Conservation (phyloP, 768 basidiomycete species). For the Psilocybe cyanescens region DNA sequence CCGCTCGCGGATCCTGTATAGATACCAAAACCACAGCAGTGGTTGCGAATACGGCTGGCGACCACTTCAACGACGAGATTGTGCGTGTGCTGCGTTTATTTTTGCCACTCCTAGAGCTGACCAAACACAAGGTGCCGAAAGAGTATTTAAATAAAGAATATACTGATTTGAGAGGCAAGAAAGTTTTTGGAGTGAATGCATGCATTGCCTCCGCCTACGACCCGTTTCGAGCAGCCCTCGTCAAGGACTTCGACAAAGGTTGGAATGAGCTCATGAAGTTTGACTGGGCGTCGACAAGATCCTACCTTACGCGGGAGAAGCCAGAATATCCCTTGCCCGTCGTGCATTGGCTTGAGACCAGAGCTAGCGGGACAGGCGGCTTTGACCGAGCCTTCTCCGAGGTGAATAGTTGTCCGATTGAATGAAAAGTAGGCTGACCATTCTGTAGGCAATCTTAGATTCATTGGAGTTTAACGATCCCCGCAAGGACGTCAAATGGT, state of each 20-base stretch:
- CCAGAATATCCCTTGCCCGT: background rate
- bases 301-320: background rate
- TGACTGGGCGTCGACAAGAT: too few relatives aligned
- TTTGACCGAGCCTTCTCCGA: slow-evolving; percentile 10
- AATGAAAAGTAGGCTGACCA: too few relatives aligned
- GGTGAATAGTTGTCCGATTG: slow-evolving; percentile 13
- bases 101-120: background rate
- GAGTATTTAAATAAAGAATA: background rate
- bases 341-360: background rate
- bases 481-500: slow-evolving; percentile 13
- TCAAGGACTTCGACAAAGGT: too few relatives aligned
- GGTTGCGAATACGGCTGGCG: background rate
- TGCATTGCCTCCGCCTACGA: too few relatives aligned
- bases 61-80: slow-evolving; percentile 7
- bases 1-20: background rate
- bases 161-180: background rate
- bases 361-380: background rate
- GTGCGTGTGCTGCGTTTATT: background rate
- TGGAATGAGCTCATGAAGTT: too few relatives aligned
- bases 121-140: background rate
- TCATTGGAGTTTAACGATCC: slow-evolving; percentile 19
- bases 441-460: slow-evolving; percentile 1
- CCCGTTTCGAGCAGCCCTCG: too few relatives aligned
- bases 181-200: too few relatives aligned
- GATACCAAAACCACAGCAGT: slow-evolving; percentile 3